Base-by-base conservation (phyloP, 2,329 filamentous ascomycete species). In the Hymenoscyphus fructigenus region DNA sequence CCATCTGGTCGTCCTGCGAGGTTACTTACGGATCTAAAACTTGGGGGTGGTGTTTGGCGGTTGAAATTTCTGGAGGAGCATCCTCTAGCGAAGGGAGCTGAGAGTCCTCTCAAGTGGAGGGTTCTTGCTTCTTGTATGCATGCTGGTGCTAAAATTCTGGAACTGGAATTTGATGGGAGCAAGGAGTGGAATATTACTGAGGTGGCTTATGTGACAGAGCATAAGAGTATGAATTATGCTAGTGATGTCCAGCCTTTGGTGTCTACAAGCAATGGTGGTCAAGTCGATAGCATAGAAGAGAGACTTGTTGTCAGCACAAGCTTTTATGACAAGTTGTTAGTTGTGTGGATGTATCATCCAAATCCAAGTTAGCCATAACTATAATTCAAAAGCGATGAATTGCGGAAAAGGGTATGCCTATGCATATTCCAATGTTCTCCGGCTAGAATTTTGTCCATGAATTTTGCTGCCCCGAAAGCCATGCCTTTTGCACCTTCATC, bases 61-160 rank as follows among this genome's bases (percentile, higher is more conserved):
- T 75, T 98, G 62, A 91, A 91, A 74, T 71, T 90, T 47, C 78
- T 92, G 10, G 73, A 76, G 2, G 59, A 70, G 2, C 62, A 66
- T 20, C 34, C 23, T 2, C 38, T 59, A 9, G 20, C 32, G 14
- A 47, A 57, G 41, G 58, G 26, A 15, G 4, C 10, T 67, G 14
- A 69, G 72, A 29, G 50, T 1, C 59, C 58, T 15, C 67, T 68
- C 7, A 76, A 71, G 20, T 81, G 80, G 58, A 75, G 82, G 56
- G 78, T 96, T n/a, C 80, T 97, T 50, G 93, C 89, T 17, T 96
- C 92, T 57, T 97, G 95, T 74, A 98, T 98, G 94, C 91, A 97
- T 79, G 92, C 91, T 2, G 95, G 95, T 0, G 83, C 87, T 10
- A 85, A 89, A 62, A 78, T 98, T n/a, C 72, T 90, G 6, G 78